Conservation (phyloP, 164 flowering plant genomes). For the Nymphaea thermarum region DNA sequence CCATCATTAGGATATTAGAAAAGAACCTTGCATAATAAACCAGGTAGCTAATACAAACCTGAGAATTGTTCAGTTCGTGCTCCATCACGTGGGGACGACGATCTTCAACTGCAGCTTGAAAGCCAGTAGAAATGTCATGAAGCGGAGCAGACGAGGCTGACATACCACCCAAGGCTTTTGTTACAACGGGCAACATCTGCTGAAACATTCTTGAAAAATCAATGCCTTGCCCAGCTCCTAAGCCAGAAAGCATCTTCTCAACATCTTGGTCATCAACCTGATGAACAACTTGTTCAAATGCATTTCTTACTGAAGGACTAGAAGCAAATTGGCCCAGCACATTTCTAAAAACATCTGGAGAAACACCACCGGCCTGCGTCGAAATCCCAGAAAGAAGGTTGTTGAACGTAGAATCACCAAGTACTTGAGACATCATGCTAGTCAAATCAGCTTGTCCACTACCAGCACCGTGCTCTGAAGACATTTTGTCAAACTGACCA, state of each 20-base stretch:
- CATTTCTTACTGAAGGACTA: slow-evolving; percentile 65
- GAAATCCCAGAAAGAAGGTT: slow-evolving; percentile 68
- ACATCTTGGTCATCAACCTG: slow-evolving; percentile 58
- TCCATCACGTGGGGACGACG: background rate
- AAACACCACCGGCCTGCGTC: slow-evolving; percentile 71
- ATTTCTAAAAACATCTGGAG: slow-evolving; percentile 64
- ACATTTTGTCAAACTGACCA: slow-evolving; percentile 13
- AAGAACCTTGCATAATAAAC: background rate
- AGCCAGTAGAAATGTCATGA: background rate
- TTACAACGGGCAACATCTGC: slow-evolving; percentile 96
- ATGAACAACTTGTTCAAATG: slow-evolving; percentile 64
- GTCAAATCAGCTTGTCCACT: slow-evolving; percentile 36
- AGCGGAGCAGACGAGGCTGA: slow-evolving; percentile 15
- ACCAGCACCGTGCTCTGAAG: slow-evolving; percentile 18
- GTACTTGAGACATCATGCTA: slow-evolving; percentile 60
- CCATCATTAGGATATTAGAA: background rate
- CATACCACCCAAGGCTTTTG: slow-evolving; percentile 55
- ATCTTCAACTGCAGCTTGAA: background rate
- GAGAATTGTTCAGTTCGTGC: background rate
- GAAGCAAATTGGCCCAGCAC: slow-evolving; percentile 72
- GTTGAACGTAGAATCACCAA: slow-evolving; percentile 54
- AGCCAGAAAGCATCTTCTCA: slow-evolving; percentile 47
- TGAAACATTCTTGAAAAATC: slow-evolving; percentile 80
- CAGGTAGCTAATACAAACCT: background rate
- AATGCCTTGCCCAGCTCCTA: slow-evolving; percentile 45